phyloP scores from a whole-genome alignment of 805 yeast genomes.

The Ogataea neopini region DNA sequence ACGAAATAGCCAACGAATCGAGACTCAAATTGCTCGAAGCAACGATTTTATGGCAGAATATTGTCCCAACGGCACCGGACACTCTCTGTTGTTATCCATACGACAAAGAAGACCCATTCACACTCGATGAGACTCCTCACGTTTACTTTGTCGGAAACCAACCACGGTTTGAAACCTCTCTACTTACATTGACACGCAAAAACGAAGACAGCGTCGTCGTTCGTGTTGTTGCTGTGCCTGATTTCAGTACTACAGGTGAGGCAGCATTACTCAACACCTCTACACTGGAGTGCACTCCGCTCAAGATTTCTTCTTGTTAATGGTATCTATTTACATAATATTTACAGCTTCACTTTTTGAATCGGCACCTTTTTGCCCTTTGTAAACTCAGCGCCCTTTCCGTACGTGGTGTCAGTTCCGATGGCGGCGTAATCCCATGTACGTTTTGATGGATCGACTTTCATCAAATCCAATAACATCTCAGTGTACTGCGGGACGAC shows the following conservation, averaged over 20 bases:
- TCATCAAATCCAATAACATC: conserved; percentile 60
- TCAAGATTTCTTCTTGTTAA: conserved; percentile 34
- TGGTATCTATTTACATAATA: background rate
- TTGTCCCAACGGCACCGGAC: conserved; percentile 95
- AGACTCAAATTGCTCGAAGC: conserved; percentile 61
- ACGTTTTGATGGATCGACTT: conserved; percentile 48
- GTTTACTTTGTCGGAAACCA: conserved; percentile 88
- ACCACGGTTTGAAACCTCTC: conserved; percentile 52
- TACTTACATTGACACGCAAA: conserved; percentile 38
- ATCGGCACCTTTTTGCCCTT: conserved; percentile 38
- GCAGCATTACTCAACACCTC: conserved; percentile 60
- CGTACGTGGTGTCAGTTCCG: conserved; percentile 65
- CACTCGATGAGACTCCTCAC: conserved; percentile 78
- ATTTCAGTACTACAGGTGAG: conserved; percentile 64
- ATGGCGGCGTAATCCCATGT: conserved; percentile 44
- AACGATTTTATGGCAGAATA: conserved; percentile 79
- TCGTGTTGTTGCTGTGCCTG: conserved; percentile 67
- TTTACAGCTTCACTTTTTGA: conserved; percentile 23
- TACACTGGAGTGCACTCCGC: conserved; percentile 54
- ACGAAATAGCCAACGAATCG: conserved; percentile 52
- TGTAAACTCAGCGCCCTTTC: conserved; percentile 41
- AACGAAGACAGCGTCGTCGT: conserved; percentile 36
- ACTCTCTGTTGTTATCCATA: conserved; percentile 90
- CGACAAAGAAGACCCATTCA: conserved; percentile 74
- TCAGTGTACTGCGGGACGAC: conserved; percentile 67